Evolutionary conservation across 257 asterid species (phyloP).

Genomic region (Sherardia arvensis): DNA sequence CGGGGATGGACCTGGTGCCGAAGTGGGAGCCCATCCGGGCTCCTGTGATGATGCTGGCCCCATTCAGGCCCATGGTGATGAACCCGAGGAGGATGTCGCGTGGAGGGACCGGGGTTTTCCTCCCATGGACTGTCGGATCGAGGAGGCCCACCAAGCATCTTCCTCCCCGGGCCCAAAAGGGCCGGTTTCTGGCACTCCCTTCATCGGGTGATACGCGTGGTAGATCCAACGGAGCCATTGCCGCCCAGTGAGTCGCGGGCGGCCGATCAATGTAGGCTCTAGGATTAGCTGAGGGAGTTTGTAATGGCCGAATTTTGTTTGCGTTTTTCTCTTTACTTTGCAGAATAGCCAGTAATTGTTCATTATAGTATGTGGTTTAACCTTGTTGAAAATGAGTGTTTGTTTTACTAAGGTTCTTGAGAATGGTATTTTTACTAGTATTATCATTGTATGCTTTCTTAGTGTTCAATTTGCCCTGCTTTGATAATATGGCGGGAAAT

Average conservation of each 20-base stretch:
- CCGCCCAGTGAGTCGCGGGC: conserved; percentile 21
- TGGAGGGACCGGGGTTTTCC: conserved; percentile 92
- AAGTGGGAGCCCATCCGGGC: conserved; percentile 68
- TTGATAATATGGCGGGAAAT: neutral
- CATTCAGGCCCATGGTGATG: conserved; percentile 47
- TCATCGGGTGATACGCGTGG: conserved; percentile 36
- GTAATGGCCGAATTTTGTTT: conserved; percentile 31
- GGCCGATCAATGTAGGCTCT: conserved; percentile 28
- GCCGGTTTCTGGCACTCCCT: conserved; percentile 53
- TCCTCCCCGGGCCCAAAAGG: conserved; percentile 85
- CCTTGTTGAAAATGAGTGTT: neutral
- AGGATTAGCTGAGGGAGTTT: conserved; percentile 31
- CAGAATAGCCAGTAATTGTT: conserved; percentile 12
- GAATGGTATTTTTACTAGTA: neutral
- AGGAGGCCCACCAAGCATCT: conserved; percentile 70
- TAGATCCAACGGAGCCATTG: conserved; percentile 9
- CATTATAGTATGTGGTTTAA: neutral
- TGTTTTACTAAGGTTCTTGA: neutral
- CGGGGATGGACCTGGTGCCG: conserved; percentile 41
- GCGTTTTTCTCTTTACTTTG: conserved; percentile 10
- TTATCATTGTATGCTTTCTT: neutral
- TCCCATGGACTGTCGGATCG: conserved; percentile 65
- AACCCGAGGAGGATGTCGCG: conserved; percentile 46
- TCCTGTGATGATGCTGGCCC: conserved; percentile 67
- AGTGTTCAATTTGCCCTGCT: neutral